Conservation (phyloP, 768 basidiomycete species). For the Cystofilobasidium macerans region DNA sequence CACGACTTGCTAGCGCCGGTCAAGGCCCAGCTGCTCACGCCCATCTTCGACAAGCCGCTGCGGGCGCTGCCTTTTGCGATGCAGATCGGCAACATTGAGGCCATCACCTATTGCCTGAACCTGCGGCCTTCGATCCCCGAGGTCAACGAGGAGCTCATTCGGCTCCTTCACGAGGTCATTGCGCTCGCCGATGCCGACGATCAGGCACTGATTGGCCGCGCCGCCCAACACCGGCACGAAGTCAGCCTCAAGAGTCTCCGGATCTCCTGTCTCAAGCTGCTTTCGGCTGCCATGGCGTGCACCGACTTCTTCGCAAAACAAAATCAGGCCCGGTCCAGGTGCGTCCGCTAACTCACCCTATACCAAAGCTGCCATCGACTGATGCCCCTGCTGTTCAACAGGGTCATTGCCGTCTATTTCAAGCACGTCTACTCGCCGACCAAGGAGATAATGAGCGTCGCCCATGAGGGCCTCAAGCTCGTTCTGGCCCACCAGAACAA, state of each 20-base stretch:
- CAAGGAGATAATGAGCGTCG: slow-evolving; percentile 84
- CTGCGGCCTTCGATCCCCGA: slow-evolving; percentile 72
- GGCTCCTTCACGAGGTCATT: slow-evolving; percentile 82
- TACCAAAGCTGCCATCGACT: not conserved
- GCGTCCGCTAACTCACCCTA: slow-evolving; percentile 25
- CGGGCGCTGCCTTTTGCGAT: slow-evolving; percentile 86
- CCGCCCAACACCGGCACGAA: slow-evolving; percentile 61
- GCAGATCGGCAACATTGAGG: slow-evolving; percentile 97
- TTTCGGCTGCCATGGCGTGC: slow-evolving; percentile 88
- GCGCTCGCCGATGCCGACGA: slow-evolving; percentile 95
- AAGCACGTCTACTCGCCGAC: slow-evolving; percentile 91
- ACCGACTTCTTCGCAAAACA: slow-evolving; percentile 82
- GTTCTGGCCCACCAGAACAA: slow-evolving; percentile 81
- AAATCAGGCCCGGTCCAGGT: slow-evolving; percentile 75
- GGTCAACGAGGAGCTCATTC: slow-evolving; percentile 79
- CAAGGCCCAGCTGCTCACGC: slow-evolving; percentile 73
- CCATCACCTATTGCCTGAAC: slow-evolving; percentile 83
- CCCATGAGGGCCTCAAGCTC: slow-evolving; percentile 81
- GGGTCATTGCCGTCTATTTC: slow-evolving; percentile 92
- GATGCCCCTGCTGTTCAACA: slow-evolving; percentile 35
- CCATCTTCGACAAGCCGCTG: slow-evolving; percentile 92
- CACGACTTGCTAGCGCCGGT: slow-evolving; percentile 68
- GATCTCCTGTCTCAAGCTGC: slow-evolving; percentile 80
- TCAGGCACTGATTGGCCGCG: slow-evolving; percentile 56
- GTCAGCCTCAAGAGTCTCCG: slow-evolving; percentile 78